phyloP scores from a whole-genome alignment of 2,329 filamentous ascomycete species.

The Sphaerulina populicola region DNA sequence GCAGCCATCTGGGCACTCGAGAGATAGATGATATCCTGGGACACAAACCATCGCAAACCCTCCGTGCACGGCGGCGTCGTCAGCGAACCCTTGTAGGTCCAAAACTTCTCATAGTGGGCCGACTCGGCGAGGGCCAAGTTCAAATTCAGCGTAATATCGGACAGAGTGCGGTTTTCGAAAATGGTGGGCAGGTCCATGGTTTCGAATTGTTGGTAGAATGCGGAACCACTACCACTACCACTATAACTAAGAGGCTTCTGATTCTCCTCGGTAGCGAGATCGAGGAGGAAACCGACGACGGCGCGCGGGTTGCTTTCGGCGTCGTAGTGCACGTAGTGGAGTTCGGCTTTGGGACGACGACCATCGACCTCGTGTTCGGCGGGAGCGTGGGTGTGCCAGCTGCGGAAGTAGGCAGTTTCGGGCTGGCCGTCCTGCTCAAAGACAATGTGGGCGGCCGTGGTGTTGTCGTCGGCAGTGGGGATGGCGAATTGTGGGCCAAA shows the following conservation, averaged over 20 bases:
- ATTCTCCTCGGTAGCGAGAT: no score
- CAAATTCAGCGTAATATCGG: slow-evolving; percentile 26
- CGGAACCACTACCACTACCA: no score
- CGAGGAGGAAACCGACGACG: slow-evolving; percentile 43
- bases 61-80: slow-evolving; percentile 44
- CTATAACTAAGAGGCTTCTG: no score
- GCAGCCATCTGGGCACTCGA: slow-evolving; percentile 42
- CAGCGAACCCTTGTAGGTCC: slow-evolving; percentile 44
- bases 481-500: slow-evolving; percentile 43
- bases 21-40: slow-evolving; percentile 36
- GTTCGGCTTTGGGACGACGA: slow-evolving; percentile 39
- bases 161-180: slow-evolving; percentile 14
- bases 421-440: slow-evolving; percentile 40
- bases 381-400: slow-evolving; percentile 47
- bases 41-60: slow-evolving; percentile 42
- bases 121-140: slow-evolving; percentile 34
- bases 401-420: slow-evolving; percentile 41
- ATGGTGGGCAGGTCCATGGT: slow-evolving; percentile 3
- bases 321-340: slow-evolving; percentile 45
- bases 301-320: slow-evolving; percentile 37
- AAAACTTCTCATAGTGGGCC: slow-evolving; percentile 39
- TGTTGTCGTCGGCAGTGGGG: slow-evolving; percentile 33
- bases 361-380: slow-evolving; percentile 44
- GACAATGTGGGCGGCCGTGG: slow-evolving; percentile 36
- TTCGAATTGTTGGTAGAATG: slow-evolving; percentile 38